phyloP scores from a whole-genome alignment of 2,329 filamentous ascomycete species.

The Beauveria bassiana region DNA sequence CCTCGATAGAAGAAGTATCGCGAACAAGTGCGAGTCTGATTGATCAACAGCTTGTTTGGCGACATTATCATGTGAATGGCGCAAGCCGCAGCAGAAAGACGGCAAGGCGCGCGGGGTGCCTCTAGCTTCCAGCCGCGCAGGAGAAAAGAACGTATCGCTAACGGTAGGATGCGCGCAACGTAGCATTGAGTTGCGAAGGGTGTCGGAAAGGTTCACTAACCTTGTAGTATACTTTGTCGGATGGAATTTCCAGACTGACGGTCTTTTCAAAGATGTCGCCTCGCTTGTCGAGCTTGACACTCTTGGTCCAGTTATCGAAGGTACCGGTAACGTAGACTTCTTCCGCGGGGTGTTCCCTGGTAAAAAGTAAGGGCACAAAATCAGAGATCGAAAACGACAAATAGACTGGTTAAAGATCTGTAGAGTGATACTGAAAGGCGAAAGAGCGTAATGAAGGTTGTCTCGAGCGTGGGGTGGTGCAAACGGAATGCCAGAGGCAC shows the following conservation, averaged over 20 bases:
- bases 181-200: neutral
- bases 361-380: neutral
- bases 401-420: neutral
- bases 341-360: slow-evolving; percentile 72
- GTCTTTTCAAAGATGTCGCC: slow-evolving; percentile 71
- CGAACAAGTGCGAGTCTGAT: neutral
- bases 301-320: slow-evolving; percentile 91
- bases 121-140: neutral
- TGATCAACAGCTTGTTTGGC: neutral
- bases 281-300: slow-evolving; percentile 70
- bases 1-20: neutral
- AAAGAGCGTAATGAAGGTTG: neutral
- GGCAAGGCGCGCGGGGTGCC: neutral
- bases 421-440: neutral
- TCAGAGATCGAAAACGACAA: neutral
- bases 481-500: slow-evolving; percentile 2
- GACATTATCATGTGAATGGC: neutral
- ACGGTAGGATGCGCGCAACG: neutral
- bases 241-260: slow-evolving; percentile 59
- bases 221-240: slow-evolving; percentile 88
- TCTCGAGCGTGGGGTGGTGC: neutral
- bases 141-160: slow-evolving; percentile 3
- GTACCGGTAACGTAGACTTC: slow-evolving; percentile 94
- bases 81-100: neutral
- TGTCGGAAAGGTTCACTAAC: slow-evolving; percentile 40